A percentile compares a stretch with the other conserved stretches of the same genome.
Conservation (phyloP, 441 rosid species). For the Hypseocharis bilobata region DNA sequence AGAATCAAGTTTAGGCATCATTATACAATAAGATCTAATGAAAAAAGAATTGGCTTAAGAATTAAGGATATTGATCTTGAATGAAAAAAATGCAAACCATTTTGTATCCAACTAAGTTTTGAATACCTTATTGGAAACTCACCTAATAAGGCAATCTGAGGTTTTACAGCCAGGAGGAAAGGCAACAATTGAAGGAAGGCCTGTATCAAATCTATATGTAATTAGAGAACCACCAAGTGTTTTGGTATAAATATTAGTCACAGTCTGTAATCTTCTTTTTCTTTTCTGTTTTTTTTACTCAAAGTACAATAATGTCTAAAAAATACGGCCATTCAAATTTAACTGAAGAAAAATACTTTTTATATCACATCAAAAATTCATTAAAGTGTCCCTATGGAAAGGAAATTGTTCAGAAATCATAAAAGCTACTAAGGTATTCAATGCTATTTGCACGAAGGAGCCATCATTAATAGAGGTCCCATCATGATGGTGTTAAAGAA, state of each 20-base stretch:
- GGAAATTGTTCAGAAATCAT: background rate
- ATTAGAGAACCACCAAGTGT: conserved; percentile 1
- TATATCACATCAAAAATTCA: too few species aligned
- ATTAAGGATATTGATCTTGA: background rate
- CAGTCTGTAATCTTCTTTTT: background rate
- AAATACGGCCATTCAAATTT: too few species aligned
- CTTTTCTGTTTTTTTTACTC: background rate
- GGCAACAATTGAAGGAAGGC: conserved; percentile 73
- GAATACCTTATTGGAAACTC: conserved; percentile 23
- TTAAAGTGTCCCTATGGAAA: too few species aligned
- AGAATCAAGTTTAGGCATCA: conserved; percentile 11
- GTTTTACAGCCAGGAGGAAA: conserved; percentile 69
- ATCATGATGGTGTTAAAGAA: background rate
- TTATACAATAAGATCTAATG: conserved; percentile 9
- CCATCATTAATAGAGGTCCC: background rate
- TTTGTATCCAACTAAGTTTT: background rate
- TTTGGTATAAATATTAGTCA: background rate
- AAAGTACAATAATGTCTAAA: background rate
- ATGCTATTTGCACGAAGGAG: background rate
- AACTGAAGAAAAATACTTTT: too few species aligned
- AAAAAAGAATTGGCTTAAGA: conserved; percentile 5
- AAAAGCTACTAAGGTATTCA: background rate
- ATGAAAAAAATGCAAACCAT: background rate
- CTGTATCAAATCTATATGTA: conserved; percentile 32
- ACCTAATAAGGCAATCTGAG: conserved; percentile 64